These are phyloP conservation scores for Straminergon stramineum DNA, from an alignment of 225 moss, liverwort and hornwort species.

Conservation along the genomic window DNA sequence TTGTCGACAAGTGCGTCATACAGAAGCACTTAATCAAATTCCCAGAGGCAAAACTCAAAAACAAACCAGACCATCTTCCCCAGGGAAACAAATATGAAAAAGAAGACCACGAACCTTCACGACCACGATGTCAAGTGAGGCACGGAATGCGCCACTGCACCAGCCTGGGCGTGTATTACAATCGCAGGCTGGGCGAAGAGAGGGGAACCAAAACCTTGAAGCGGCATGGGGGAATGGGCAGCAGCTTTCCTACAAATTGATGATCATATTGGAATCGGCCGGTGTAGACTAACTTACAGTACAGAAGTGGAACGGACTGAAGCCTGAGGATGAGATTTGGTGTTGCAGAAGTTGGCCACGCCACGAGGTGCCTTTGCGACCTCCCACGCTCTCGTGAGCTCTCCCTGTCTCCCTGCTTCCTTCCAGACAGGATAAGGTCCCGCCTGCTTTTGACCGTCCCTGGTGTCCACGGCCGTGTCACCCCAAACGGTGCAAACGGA, in stretches of 20 bases:
- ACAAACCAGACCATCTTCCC: background rate
- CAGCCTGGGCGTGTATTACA: background rate
- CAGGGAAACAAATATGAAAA: background rate
- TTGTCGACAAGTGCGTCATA: background rate
- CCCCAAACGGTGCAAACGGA: background rate
- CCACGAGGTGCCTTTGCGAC: constrained; percentile 1
- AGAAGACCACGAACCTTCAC: background rate
- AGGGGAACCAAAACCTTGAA: background rate
- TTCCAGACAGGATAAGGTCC: background rate
- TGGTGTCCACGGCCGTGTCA: background rate
- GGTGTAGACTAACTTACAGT: background rate
- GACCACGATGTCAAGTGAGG: background rate
- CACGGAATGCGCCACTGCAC: background rate
- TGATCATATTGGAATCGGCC: background rate
- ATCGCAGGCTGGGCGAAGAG: background rate
- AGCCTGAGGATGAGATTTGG: background rate
- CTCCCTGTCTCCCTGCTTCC: background rate
- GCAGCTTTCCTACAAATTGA: background rate
- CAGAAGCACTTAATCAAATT: background rate
- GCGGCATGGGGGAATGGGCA: background rate
- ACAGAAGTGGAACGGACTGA: background rate
- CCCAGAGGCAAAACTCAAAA: background rate
- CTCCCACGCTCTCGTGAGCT: background rate
- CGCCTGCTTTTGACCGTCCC: background rate
- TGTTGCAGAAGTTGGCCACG: background rate